phyloP scores from a whole-genome alignment of 2,329 filamentous ascomycete genomes.

The Arthroderma sp. region DNA sequence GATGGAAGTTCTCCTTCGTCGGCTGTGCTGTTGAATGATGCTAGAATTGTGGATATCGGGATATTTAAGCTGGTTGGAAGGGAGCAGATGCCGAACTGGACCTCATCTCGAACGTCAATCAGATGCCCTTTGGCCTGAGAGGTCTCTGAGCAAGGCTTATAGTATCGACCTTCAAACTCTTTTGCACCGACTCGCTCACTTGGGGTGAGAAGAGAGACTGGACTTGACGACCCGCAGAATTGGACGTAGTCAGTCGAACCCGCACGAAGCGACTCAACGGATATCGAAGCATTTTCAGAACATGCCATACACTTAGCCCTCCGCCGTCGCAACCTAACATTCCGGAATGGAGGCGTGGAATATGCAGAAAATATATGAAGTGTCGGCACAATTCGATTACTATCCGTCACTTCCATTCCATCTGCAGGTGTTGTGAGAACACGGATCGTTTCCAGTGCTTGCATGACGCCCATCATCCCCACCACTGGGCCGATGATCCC shows the following conservation, averaged over 20 bases:
- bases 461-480: conserved; percentile 81
- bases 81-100: conserved; percentile 70
- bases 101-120: conserved; percentile 71
- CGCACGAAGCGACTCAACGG: conserved; percentile 45
- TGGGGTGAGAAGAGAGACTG: conserved; percentile 44
- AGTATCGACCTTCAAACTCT: conserved; percentile 38
- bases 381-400: conserved; percentile 18
- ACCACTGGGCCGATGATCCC: conserved; percentile 88
- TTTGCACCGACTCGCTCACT: conserved; percentile 55
- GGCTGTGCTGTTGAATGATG: conserved; percentile 10
- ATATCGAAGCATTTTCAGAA: conserved; percentile 49
- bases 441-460: conserved; percentile 81
- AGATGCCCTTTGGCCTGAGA: conserved; percentile 39
- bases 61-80: conserved; percentile 59
- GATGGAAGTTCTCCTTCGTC: background rate
- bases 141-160: background rate
- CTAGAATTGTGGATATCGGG: conserved; percentile 30
- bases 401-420: conserved; percentile 9
- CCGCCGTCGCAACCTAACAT: conserved; percentile 57
- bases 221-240: conserved; percentile 59
- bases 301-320: conserved; percentile 66
- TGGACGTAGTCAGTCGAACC: conserved; percentile 69
- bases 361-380: conserved; percentile 34
- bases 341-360: conserved; percentile 47
- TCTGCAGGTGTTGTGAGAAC: conserved; percentile 44